Base-by-base conservation (phyloP, 1,284 basidiomycete species). In the Cryptococcus hybrid region DNA sequence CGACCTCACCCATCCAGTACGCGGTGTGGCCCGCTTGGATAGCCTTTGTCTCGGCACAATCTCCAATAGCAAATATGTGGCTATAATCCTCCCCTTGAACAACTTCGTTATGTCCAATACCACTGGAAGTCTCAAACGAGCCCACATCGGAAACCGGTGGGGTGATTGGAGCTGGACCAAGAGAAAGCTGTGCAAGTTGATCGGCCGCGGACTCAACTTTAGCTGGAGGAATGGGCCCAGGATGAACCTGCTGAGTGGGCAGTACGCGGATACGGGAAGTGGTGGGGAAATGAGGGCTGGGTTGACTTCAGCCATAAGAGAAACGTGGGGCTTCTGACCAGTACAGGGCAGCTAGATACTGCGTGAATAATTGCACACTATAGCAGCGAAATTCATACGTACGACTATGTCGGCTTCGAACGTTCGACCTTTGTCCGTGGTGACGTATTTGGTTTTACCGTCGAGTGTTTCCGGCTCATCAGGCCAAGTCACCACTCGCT, bases 291-390 rank as follows among this genome's bases (percentile, higher is more conserved):
- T 80, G 1, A 82, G 80, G 3, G 77, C 66, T 0, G 84, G 80
- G 53, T 85, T 80, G 64, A 86, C 78, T 0, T 71, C 66, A 36
- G 70, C 75, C 34, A 91, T 76, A 43, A 90, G 70, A 0, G 73
- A 78, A 0, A 87, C 86, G 69, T 90, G 89, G 15, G 88, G 87
- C 39, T 77, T 80, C 74, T 89, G 88, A 5, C 88, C 88, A 0
- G 88, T 90, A 69, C 89, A 90, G 0, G 87, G 78, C 13, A 61
- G 54, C 57, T 58, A 36, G 3, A 12, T n/a, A 18, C 7, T 34
- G 8, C 18, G n/a, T 51, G 4, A 18, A 35, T 6, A 30, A 24
- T n/a, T n/a, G 39, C n/a, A 7, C 39, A 40, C 8, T 47, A 7
- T 1, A 47, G 1, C 46, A 47, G n/a, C 12, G 11, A 11, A 39